phyloP scores from a whole-genome alignment of 129 eudicot species.

The Rutidosis leptorrhynchoides region DNA sequence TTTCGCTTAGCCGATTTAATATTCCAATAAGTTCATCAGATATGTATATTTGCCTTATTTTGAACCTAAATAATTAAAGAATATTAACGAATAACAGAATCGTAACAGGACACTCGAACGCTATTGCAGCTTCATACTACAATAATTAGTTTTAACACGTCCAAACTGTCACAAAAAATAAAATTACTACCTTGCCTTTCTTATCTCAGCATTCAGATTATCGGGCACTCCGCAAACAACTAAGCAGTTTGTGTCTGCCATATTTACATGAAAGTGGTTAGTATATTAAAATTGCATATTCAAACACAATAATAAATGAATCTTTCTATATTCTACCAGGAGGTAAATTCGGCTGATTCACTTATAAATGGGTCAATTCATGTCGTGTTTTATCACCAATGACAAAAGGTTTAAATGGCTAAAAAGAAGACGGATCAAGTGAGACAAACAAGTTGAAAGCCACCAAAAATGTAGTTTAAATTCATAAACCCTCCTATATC shows the following conservation, averaged over 20 bases:
- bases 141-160: neutral
- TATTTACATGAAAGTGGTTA: conserved; percentile 9
- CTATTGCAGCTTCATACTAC: conserved; percentile 2
- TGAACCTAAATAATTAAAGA: neutral
- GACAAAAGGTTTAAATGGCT: neutral
- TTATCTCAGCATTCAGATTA: conserved; percentile 60
- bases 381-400: neutral
- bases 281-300: conserved; percentile 12
- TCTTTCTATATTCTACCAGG: conserved; percentile 5
- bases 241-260: conserved; percentile 76
- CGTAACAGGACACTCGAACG: neutral
- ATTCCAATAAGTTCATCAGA: neutral
- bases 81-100: neutral
- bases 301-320: neutral
- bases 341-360: neutral
- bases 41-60: neutral
- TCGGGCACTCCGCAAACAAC: conserved; percentile 60
- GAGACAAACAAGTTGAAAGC: neutral
- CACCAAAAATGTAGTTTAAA: neutral
- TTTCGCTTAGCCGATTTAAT: neutral
- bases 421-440: neutral
- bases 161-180: neutral
- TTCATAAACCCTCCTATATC: neutral
- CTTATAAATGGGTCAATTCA: neutral
- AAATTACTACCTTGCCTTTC: conserved; percentile 68